Conservation (phyloP, 495 filamentous ascomycete species). For the Aspergillus saccharolyticus region DNA sequence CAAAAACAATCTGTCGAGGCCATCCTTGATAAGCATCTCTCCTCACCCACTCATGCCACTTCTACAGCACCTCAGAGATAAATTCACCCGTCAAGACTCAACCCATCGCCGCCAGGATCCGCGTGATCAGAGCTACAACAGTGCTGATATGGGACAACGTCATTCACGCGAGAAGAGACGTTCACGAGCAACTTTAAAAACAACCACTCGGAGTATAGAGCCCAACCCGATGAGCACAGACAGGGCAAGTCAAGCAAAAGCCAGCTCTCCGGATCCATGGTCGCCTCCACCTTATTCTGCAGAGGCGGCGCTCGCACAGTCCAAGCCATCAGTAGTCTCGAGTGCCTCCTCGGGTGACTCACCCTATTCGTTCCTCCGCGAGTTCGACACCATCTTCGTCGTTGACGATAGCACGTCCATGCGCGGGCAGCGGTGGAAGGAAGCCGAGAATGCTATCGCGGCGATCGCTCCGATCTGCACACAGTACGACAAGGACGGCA, state of each 20-base stretch:
- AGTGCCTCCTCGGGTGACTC: constrained; percentile 20
- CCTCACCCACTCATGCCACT: neutral
- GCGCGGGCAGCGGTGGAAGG: constrained; percentile 71
- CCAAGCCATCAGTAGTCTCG: neutral
- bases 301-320: neutral
- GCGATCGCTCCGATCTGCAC: constrained; percentile 84
- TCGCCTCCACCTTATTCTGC: constrained; percentile 35
- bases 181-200: neutral
- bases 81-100: neutral
- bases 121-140: neutral
- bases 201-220: neutral
- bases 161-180: neutral
- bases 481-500: constrained; percentile 76
- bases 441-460: constrained; percentile 66
- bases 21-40: neutral
- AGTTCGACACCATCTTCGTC: constrained; percentile 88
- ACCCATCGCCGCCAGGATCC: neutral
- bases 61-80: neutral
- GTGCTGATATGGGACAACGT: neutral
- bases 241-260: neutral
- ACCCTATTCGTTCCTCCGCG: constrained; percentile 72
- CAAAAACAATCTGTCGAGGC: neutral
- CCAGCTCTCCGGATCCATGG: constrained; percentile 13
- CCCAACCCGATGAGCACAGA: neutral
- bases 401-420: constrained; percentile 93